phyloP scores from a whole-genome alignment of 768 basidiomycete species.

The Piloderma croceum region DNA sequence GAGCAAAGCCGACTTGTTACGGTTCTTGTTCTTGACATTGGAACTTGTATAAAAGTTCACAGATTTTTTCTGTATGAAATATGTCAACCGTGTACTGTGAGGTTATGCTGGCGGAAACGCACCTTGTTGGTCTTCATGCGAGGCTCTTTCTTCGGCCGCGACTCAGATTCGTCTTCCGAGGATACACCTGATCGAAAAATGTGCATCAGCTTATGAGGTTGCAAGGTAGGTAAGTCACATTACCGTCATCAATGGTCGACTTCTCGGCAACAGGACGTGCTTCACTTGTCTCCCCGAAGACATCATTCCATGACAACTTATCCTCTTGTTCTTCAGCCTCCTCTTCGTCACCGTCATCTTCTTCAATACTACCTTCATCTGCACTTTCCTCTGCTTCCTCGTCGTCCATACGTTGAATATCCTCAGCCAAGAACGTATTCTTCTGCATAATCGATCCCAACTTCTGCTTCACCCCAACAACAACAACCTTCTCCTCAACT shows the following conservation, averaged over 20 bases:
- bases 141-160: conserved; percentile 48
- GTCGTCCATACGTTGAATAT: conserved; percentile 62
- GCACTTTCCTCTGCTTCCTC: conserved; percentile 30
- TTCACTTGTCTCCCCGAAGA: conserved; percentile 58
- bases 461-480: conserved; percentile 77
- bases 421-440: conserved; percentile 81
- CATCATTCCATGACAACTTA: conserved; percentile 80
- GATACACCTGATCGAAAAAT: too few relatives aligned
- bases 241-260: too few relatives aligned
- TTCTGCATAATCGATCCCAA: conserved; percentile 84
- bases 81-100: conserved; percentile 8
- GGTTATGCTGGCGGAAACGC: conserved; percentile 7
- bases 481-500: conserved; percentile 37
- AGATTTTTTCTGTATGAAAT: conserved; percentile 63
- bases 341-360: conserved; percentile 32
- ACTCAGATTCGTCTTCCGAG: too few relatives aligned
- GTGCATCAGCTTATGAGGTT: too few relatives aligned
- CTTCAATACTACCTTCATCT: conserved; percentile 37
- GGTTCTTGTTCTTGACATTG: conserved; percentile 86
- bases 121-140: conserved; percentile 96
- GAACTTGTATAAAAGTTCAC: conserved; percentile 82
- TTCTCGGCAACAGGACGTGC: conserved; percentile 17
- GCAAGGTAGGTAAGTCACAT: too few relatives aligned
- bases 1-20: conserved; percentile 55
- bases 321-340: conserved; percentile 36